Percentiles rank a stretch among this genome's conserved stretches.
phyloP scores from a whole-genome alignment of 495 filamentous ascomycete genomes.

The Immersiella caudata region DNA sequence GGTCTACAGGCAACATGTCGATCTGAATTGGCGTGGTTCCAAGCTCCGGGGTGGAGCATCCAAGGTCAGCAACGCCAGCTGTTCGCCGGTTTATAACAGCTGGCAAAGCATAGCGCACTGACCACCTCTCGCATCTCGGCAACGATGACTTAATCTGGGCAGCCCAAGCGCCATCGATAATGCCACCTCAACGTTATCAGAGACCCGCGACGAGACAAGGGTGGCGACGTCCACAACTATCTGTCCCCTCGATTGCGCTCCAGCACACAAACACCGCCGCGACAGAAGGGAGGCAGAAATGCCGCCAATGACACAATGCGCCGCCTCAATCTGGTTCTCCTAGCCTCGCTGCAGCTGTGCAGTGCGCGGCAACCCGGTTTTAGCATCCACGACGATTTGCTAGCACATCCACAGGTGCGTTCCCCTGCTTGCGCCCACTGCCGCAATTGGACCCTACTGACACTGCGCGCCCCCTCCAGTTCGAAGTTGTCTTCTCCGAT shows the following conservation, averaged over 20 bases:
- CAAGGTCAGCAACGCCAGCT: no score
- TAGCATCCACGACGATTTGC: conserved; percentile 82
- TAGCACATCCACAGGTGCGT: conserved; percentile 87
- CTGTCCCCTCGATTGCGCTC: conserved; percentile 16
- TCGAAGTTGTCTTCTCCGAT: conserved; percentile 78
- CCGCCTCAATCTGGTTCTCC: conserved; percentile 45
- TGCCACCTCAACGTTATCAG: conserved; percentile 32
- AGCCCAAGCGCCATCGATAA: conserved; percentile 27
- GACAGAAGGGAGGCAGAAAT: conserved; percentile 36
- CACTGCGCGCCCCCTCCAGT: conserved; percentile 52
- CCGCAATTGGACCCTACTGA: conserved; percentile 7
- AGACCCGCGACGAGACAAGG: conserved; percentile 1
- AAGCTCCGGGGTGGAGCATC: no score
- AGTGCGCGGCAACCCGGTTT: conserved; percentile 50
- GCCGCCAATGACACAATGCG: conserved; percentile 53
- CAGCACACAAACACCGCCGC: conserved; percentile 7
- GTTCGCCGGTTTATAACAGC: not conserved
- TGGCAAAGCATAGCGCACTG: conserved; percentile 5
- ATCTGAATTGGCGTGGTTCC: conserved; percentile 5
- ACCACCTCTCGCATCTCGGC: not conserved
- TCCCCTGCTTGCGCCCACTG: not conserved
- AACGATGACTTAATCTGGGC: conserved; percentile 16
- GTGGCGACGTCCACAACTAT: conserved; percentile 5
- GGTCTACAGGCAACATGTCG: not conserved
- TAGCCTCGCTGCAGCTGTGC: conserved; percentile 45